A percentile compares a stretch with the other conserved stretches of the same genome.
Conservation (phyloP, 2,329 filamentous ascomycete species). For the Calonectria naviculata region DNA sequence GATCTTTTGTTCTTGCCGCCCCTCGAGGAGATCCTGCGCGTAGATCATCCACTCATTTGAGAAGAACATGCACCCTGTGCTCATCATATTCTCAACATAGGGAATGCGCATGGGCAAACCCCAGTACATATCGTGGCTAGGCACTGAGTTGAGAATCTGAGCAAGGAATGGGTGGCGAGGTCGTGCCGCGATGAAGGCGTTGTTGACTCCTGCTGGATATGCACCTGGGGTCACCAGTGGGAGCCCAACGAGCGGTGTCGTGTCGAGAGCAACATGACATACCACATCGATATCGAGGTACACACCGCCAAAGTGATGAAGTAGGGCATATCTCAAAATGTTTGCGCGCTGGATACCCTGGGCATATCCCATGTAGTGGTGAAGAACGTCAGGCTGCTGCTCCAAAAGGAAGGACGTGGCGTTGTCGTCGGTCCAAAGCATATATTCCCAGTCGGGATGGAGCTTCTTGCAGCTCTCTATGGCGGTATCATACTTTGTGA, state of each 20-base stretch:
- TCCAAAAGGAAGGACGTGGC: slow-evolving; percentile 21
- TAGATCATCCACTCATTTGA: slow-evolving; percentile 40
- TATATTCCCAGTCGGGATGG: slow-evolving; percentile 35
- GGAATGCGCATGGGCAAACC: slow-evolving; percentile 37
- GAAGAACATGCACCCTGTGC: slow-evolving; percentile 41
- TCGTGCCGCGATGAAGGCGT: background rate
- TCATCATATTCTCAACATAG: slow-evolving; percentile 42
- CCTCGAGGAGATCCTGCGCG: slow-evolving; percentile 20
- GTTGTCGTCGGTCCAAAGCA: slow-evolving; percentile 37
- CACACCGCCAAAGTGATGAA: background rate
- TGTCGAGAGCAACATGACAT: background rate
- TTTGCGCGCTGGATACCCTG: background rate
- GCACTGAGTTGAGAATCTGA: slow-evolving; percentile 29
- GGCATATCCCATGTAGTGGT: background rate
- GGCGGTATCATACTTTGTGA: slow-evolving; percentile 30
- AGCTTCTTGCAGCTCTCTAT: slow-evolving; percentile 31
- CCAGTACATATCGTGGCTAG: slow-evolving; percentile 36
- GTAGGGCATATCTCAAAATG: background rate
- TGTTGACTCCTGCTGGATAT: background rate
- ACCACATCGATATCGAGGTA: background rate
- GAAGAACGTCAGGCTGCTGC: background rate
- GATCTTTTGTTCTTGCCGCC: background rate
- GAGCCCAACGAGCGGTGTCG: background rate
- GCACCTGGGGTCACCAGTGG: background rate
- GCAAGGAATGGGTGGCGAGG: background rate